Conservation (phyloP, 2,329 filamentous ascomycete species). For the Ilyonectria sp. region DNA sequence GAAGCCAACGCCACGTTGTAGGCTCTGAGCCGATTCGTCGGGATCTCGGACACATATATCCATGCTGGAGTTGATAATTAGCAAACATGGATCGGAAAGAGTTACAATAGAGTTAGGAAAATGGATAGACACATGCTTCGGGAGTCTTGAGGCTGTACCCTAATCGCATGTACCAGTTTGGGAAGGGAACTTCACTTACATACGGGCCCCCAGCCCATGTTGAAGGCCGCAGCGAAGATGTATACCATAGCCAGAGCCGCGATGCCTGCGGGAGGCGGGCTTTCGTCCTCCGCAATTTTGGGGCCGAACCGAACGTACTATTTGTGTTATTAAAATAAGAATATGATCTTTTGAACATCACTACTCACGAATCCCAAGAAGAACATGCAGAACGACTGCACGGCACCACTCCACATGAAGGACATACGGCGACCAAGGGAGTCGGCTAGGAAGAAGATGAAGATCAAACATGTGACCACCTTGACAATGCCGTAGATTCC, state of each 20-base stretch:
- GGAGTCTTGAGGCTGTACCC: background rate
- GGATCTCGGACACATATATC: constrained; percentile 73
- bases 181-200: constrained; percentile 60
- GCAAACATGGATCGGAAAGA: background rate
- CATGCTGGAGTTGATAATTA: constrained; percentile 35
- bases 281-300: constrained; percentile 51
- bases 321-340: background rate
- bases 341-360: background rate
- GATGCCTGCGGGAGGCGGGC: constrained; percentile 60
- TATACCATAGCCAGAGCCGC: constrained; percentile 73
- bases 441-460: constrained; percentile 75
- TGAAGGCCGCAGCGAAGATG: constrained; percentile 74
- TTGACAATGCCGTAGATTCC: constrained; percentile 80
- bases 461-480: constrained; percentile 71
- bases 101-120: background rate
- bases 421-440: constrained; percentile 71
- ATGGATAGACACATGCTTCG: background rate
- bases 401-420: constrained; percentile 45
- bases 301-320: constrained; percentile 67
- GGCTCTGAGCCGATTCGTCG: constrained; percentile 70
- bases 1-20: constrained; percentile 74
- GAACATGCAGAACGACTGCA: constrained; percentile 63
- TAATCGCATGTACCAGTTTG: background rate
- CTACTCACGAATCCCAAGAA: constrained; percentile 67
- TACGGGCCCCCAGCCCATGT: constrained; percentile 74